Evolutionary conservation across 108 stramenopile genomes (phyloP).

Genomic region (Nitzschia palea): DNA sequence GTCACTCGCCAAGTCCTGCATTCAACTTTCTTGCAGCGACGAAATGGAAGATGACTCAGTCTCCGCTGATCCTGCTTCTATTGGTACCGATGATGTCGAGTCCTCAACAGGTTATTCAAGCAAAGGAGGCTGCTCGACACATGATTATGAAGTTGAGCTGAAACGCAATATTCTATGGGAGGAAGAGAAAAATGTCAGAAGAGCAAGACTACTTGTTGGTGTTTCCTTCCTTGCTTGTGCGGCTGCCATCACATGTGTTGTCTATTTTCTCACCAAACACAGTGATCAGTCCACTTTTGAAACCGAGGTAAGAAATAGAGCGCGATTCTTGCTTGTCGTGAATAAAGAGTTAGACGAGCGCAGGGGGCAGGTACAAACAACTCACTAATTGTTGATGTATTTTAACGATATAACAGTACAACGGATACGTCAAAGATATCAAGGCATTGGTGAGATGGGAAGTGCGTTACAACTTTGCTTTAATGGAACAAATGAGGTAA

Average conservation of each 20-base stretch:
- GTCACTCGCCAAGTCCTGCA: no score
- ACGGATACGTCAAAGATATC: conserved; percentile 5
- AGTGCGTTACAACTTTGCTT: conserved; percentile 27
- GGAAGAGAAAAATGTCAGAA: background rate
- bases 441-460: conserved; percentile 14
- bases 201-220: background rate
- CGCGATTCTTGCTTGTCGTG: background rate
- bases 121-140: background rate
- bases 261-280: conserved; percentile 10
- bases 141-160: background rate
- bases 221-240: conserved; percentile 2
- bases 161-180: background rate
- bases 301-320: conserved; percentile 7
- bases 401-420: conserved; percentile 18
- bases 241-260: background rate
- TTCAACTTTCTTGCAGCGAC: no score
- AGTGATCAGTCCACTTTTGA: conserved; percentile 9
- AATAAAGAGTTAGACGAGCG: no score
- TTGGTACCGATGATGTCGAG: background rate
- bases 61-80: no score
- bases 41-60: no score
- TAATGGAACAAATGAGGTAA: conserved; percentile 15
- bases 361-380: no score
- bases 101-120: background rate
- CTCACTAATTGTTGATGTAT: no score